These are phyloP conservation scores for Begonia peltatifolia DNA, from an alignment of 306 rosid genomes.

Conservation along the genomic window DNA sequence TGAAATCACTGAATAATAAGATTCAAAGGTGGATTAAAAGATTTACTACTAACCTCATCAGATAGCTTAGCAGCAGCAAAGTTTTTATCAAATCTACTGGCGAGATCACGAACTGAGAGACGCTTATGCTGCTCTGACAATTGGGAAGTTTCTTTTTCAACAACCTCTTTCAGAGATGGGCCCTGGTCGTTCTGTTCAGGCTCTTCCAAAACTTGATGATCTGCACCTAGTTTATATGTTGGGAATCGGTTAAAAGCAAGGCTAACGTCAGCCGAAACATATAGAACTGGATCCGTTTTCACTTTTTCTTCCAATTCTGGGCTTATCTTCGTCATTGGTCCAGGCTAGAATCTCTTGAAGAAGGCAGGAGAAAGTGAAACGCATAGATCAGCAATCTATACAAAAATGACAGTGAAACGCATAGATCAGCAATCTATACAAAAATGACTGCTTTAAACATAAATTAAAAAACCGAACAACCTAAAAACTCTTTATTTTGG, in stretches of 20 bases:
- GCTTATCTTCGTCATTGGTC: slow-evolving; percentile 75
- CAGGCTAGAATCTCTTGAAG: not conserved
- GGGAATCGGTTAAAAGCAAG: slow-evolving; percentile 60
- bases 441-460: too few species aligned
- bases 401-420: not conserved
- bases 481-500: too few species aligned
- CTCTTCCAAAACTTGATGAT: slow-evolving; percentile 67
- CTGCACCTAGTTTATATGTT: slow-evolving; percentile 66
- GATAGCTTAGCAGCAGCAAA: slow-evolving; percentile 83
- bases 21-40: too few species aligned
- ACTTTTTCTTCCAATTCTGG: slow-evolving; percentile 51
- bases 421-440: not conserved
- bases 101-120: slow-evolving; percentile 95
- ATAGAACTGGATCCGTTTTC: slow-evolving; percentile 41
- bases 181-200: slow-evolving; percentile 49
- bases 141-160: slow-evolving; percentile 58
- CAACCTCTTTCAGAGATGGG: slow-evolving; percentile 65
- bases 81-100: slow-evolving; percentile 91
- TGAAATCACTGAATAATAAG: too few species aligned
- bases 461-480: too few species aligned
- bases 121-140: slow-evolving; percentile 85
- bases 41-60: slow-evolving; percentile 46
- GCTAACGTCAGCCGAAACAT: slow-evolving; percentile 91
- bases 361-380: not conserved
- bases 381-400: not conserved